Evolutionary conservation across 306 rosid genomes (phyloP).

Genomic region (Heteromeles arbutifolia): DNA sequence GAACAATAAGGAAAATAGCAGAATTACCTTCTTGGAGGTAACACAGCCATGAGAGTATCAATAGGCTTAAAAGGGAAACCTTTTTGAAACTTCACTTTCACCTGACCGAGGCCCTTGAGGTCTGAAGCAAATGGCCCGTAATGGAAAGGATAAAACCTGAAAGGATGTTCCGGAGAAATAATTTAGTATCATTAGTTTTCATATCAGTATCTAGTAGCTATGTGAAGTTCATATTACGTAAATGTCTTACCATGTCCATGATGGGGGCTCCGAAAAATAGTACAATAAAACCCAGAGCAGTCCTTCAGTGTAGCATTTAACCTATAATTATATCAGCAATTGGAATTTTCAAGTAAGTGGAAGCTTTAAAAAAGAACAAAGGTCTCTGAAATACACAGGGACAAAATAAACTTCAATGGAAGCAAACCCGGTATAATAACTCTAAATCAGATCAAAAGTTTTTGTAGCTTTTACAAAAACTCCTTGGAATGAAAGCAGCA

Average conservation of each 20-base stretch:
- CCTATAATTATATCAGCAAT: constrained; percentile 19
- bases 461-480: background rate
- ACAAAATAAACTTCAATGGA: background rate
- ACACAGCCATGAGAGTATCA: constrained; percentile 48
- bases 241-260: constrained; percentile 55
- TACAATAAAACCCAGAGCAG: constrained; percentile 46
- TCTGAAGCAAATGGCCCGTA: constrained; percentile 60
- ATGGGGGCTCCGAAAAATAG: constrained; percentile 46
- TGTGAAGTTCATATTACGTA: background rate
- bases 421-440: background rate
- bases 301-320: constrained; percentile 50
- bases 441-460: background rate
- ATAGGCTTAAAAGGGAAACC: constrained; percentile 50
- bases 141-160: constrained; percentile 51
- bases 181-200: background rate
- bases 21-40: constrained; percentile 43
- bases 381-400: background rate
- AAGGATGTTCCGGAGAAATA: background rate
- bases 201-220: background rate
- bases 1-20: too few species aligned
- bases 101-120: constrained; percentile 40
- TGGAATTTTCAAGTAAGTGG: background rate
- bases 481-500: background rate
- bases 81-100: constrained; percentile 24
- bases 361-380: background rate